Conservation (phyloP, 1,284 basidiomycete species). For the Pholiota adiposa region DNA sequence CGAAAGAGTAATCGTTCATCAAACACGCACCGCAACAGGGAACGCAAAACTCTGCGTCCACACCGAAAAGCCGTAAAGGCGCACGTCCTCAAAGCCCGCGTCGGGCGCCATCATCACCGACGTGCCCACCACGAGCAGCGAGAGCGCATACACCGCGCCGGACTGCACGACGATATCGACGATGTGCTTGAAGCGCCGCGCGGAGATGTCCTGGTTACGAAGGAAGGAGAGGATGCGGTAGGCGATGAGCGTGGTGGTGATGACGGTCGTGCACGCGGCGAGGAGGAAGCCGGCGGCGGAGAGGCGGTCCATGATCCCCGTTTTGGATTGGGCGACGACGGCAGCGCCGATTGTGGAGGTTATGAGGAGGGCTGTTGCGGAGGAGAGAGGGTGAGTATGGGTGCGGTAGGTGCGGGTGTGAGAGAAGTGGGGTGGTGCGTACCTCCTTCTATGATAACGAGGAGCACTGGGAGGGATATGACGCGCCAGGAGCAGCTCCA, state of each 20-base stretch:
- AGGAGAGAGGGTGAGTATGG: too few relatives aligned
- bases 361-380: background rate
- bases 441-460: background rate
- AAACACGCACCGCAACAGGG: background rate
- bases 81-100: background rate
- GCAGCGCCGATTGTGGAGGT: background rate
- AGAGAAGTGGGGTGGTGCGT: background rate
- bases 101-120: background rate
- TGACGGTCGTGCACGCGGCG: background rate
- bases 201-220: background rate
- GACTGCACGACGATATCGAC: conserved; percentile 5
- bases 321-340: background rate
- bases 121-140: background rate
- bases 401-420: background rate
- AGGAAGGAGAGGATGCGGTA: background rate
- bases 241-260: conserved; percentile 1
- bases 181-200: background rate
- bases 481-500: background rate
- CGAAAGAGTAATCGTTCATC: too few relatives aligned
- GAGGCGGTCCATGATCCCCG: background rate
- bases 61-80: background rate
- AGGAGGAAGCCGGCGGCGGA: background rate
- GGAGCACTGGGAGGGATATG: background rate
- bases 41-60: background rate
- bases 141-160: background rate